phyloP scores from a whole-genome alignment of 306 rosid genomes.

The Parietaria judaica region DNA sequence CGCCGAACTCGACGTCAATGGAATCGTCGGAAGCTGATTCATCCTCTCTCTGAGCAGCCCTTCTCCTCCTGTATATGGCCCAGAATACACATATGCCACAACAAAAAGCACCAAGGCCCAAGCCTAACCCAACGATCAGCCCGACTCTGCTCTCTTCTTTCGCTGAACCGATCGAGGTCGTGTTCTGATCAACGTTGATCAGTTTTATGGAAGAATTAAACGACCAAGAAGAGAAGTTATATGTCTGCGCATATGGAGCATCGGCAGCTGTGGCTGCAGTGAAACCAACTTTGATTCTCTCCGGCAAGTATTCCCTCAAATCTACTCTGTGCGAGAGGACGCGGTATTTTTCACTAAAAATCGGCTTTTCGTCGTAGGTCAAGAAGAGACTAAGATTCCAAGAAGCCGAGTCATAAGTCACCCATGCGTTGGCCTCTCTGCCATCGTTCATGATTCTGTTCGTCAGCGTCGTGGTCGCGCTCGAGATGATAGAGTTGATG shows the following conservation, averaged over 20 bases:
- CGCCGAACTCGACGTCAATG: slow-evolving; percentile 2
- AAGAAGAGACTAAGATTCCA: not conserved
- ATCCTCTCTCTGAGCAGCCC: not conserved
- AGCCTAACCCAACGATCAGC: not conserved
- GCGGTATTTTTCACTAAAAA: not conserved
- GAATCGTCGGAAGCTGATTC: not conserved
- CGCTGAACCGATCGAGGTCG: no score
- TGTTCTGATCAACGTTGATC: slow-evolving; percentile 1
- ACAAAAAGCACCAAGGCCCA: not conserved
- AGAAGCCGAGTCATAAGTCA: slow-evolving; percentile 3
- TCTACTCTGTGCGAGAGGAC: not conserved
- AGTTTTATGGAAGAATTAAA: slow-evolving; percentile 4
- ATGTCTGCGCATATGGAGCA: not conserved
- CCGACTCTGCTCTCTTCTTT: not conserved
- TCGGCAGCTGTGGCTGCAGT: not conserved
- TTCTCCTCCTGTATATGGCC: slow-evolving; percentile 2
- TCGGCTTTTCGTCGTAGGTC: not conserved
- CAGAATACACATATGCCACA: not conserved
- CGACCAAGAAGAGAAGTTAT: slow-evolving; percentile 14
- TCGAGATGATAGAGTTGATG: slow-evolving; percentile 1
- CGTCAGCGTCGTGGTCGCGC: not conserved
- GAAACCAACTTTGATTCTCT: slow-evolving; percentile 9
- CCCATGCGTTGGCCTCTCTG: not conserved
- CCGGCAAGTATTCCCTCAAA: slow-evolving; percentile 3
- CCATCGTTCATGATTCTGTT: slow-evolving; percentile 4